Evolutionary conservation across 208 protist genomes (phyloP), one percentile per base, ranked within the genome.

Genomic region (Leptomonas pyrrhocoris): DNA sequence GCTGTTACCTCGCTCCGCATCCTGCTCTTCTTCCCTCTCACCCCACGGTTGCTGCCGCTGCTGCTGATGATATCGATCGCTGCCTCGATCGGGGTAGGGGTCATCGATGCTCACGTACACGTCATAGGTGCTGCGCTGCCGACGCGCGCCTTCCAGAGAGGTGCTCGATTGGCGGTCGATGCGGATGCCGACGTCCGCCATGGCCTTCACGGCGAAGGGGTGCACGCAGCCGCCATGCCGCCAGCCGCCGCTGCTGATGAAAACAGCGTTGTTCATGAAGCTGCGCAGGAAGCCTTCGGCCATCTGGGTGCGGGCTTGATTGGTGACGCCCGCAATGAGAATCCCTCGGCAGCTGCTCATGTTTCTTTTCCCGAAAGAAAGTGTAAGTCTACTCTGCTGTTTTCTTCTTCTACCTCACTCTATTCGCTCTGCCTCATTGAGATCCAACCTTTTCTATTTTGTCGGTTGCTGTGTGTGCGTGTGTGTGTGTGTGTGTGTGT

Each of bases 101-200:
- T 60, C 79, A 60, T 96, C 91, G 40, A 96, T 73, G 65, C 88
- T 90, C 54, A 96, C 65, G 79, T 93, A 92, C 40, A 93, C 91
- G 76, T 96, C 91, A 53, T 93, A 94, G 12, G 88, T 94, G n/a
- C 31, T 58, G 34, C 78, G 81, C 73, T 94, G 85, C 36, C 86
- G 81, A 2, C 72, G 77, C 31, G 82, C 88, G 16, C 72, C 77
- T 46, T 73, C 74, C 27, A 96, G 73, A 0, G 91, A 92, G 11
- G 80, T 86, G 4, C 82, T 64, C 36, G 73, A 76, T 57, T 93
- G 86, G 13, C 50, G 21, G 16, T 66, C 54, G 21, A 94, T 79
- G 58, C 85, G 73, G 36, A 96, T 68, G 19, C 81, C 88, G 19
- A 86, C 73, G 15, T 85, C 79, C 9, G 31, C 21, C 85, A 96